phyloP scores from a whole-genome alignment of 768 basidiomycete genomes.

The Kwoniella heveanensis region DNA sequence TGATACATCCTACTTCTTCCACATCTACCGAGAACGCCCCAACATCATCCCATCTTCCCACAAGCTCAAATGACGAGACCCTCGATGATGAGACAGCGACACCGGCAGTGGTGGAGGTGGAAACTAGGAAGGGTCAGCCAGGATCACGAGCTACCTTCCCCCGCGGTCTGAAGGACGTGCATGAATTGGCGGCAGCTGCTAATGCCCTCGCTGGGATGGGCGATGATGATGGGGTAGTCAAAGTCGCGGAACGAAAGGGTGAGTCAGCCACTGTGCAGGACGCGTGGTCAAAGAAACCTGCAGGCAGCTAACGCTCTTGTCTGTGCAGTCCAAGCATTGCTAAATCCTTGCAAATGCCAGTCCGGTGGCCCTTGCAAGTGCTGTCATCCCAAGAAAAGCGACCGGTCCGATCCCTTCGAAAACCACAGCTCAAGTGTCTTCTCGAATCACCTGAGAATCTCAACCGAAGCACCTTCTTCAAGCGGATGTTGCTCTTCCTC shows the following conservation, averaged over 20 bases:
- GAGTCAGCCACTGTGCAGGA: slow-evolving; percentile 19
- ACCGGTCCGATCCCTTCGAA: slow-evolving; percentile 1
- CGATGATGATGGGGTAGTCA: slow-evolving; percentile 21
- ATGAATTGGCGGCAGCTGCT: slow-evolving; percentile 51
- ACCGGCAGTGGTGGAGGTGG: slow-evolving; percentile 5
- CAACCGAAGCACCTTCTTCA: not conserved
- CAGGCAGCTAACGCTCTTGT: not conserved
- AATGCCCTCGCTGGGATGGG: slow-evolving; percentile 41
- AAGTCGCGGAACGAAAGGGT: slow-evolving; percentile 38
- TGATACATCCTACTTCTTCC: not conserved
- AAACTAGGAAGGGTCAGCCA: slow-evolving; percentile 40
- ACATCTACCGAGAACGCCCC: slow-evolving; percentile 1
- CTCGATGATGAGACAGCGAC: not conserved
- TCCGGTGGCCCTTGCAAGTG: slow-evolving; percentile 54
- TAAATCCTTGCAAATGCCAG: slow-evolving; percentile 56
- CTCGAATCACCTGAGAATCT: not conserved
- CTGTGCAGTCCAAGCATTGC: slow-evolving; percentile 31
- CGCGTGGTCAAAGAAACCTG: not conserved
- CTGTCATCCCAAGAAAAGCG: slow-evolving; percentile 46
- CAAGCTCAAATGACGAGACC: not conserved
- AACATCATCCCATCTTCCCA: not conserved
- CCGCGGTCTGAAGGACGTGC: slow-evolving; percentile 52
- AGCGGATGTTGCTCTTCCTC: slow-evolving; percentile 16
- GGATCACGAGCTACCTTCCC: slow-evolving; percentile 49
- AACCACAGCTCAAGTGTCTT: not conserved